These are phyloP conservation scores for Cordyceps pruinosa DNA, from an alignment of 2,329 filamentous ascomycete genomes.

Conservation along the genomic window DNA sequence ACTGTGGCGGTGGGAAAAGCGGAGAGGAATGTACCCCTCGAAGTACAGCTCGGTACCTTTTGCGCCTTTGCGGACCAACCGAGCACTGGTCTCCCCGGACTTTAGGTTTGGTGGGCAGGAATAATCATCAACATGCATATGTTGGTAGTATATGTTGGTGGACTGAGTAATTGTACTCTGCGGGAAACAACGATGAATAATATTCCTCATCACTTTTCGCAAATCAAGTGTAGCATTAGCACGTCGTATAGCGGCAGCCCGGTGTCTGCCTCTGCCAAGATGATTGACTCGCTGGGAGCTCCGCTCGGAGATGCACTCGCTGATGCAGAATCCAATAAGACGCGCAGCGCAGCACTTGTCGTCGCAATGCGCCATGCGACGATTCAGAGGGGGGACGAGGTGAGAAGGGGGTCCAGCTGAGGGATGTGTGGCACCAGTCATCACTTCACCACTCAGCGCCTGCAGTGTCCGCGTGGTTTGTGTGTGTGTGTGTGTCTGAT, in stretches of 20 bases:
- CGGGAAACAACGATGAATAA: no score
- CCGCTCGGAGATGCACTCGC: neutral
- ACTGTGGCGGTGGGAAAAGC: neutral
- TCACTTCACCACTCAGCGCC: neutral
- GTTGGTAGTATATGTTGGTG: neutral
- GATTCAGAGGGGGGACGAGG: neutral
- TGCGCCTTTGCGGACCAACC: neutral
- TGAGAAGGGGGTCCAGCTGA: slow-evolving; percentile 2
- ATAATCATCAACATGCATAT: neutral
- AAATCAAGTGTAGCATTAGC: neutral
- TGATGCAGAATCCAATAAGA: neutral
- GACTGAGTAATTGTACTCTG: no score
- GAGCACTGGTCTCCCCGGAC: neutral
- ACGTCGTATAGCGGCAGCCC: neutral
- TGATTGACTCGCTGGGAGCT: slow-evolving; percentile 8
- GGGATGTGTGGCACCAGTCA: slow-evolving; percentile 5
- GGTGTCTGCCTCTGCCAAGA: neutral
- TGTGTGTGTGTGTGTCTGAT: slow-evolving; percentile 2
- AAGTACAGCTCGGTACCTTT: neutral
- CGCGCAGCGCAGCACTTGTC: neutral
- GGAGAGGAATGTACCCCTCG: neutral
- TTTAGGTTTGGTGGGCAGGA: neutral
- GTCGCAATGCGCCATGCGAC: neutral
- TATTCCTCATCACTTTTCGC: neutral
- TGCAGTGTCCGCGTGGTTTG: neutral